Base-by-base conservation (phyloP, 2,329 filamentous ascomycete genomes). In the Tolypocladium guangdongense region DNA sequence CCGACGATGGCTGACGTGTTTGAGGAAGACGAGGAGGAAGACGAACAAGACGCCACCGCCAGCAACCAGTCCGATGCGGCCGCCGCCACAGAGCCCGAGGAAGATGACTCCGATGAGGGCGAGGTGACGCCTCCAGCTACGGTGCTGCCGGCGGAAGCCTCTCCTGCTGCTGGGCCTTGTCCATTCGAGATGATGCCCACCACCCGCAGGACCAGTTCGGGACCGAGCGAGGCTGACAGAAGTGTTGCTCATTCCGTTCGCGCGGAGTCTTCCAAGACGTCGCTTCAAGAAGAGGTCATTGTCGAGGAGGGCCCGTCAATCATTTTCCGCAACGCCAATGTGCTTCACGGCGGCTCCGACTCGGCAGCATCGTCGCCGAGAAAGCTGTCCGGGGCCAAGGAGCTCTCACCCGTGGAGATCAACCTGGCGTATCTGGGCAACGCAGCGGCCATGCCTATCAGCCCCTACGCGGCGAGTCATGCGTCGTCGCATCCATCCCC, bases 1-100 rank as follows among this genome's bases (percentile, higher is more conserved):
- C 83, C 85, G 0, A 85, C 85, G 0, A 91, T 93, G 87, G 87
- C 85, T 0, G 88, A 92, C 64, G 88, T 93, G 1, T 93, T 92
- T 58, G 88, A 93, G 64, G 88, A 92, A 61, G 88, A 91, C 32
- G 88, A 90, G 58, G 85, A 88, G 61, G 78, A 81, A 3, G 72
- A 76, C 1, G 73, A 74, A 3, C 77, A 71, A 71, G 59, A 70
- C 60, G 54, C 70, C 52, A 63, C 66, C 52, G 64, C 65, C 30
- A 63, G 63, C 32, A 64, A 63, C 37, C 32, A 6, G 20, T 33
- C 12, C 5, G 20, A 43, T 10, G 18, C 7, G n/a, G 11, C 20
- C 8, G 33, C n/a, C 7, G 35, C 20, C 20, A n/a, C 18, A 16
- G 14, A 27, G 20, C 18, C 24, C 20, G 24, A 37, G 4, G 68